A percentile compares a stretch with the other conserved stretches of the same genome.
phyloP scores from a whole-genome alignment of 768 basidiomycete species.

The Leccinum ochraceum region DNA sequence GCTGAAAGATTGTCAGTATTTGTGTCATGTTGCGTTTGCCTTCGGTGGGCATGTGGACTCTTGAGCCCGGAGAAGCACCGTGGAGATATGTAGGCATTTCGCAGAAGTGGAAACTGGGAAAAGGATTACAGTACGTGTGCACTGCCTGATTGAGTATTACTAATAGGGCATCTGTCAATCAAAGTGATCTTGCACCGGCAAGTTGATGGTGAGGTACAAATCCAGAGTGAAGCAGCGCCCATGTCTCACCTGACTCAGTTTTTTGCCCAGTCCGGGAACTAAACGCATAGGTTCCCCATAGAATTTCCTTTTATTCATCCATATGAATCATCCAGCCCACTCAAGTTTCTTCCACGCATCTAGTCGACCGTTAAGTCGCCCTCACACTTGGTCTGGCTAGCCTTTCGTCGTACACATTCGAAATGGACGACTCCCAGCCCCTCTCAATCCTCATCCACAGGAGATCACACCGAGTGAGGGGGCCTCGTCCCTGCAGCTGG shows the following conservation, averaged over 20 bases:
- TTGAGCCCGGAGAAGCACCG: background rate
- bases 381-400: background rate
- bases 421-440: slow-evolving; percentile 16
- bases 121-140: background rate
- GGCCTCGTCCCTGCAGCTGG: slow-evolving; percentile 35
- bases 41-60: background rate
- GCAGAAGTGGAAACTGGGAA: background rate
- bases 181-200: slow-evolving; percentile 11
- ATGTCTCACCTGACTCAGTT: slow-evolving; percentile 4
- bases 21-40: background rate
- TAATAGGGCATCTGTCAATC: background rate
- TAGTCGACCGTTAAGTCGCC: background rate
- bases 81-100: background rate
- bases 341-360: slow-evolving; percentile 8
- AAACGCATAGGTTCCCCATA: background rate
- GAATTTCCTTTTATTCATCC: slow-evolving; percentile 19
- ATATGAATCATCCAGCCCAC: slow-evolving; percentile 17
- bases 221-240: slow-evolving; percentile 20
- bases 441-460: slow-evolving; percentile 9
- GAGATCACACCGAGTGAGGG: slow-evolving; percentile 23
- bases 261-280: slow-evolving; percentile 4
- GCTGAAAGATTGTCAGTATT: background rate
- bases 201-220: slow-evolving; percentile 16
- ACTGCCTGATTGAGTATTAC: background rate
- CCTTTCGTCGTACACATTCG: background rate